Evolutionary conservation across 495 filamentous ascomycete genomes (phyloP).

Genomic region (Penicillium maclennaniae): DNA sequence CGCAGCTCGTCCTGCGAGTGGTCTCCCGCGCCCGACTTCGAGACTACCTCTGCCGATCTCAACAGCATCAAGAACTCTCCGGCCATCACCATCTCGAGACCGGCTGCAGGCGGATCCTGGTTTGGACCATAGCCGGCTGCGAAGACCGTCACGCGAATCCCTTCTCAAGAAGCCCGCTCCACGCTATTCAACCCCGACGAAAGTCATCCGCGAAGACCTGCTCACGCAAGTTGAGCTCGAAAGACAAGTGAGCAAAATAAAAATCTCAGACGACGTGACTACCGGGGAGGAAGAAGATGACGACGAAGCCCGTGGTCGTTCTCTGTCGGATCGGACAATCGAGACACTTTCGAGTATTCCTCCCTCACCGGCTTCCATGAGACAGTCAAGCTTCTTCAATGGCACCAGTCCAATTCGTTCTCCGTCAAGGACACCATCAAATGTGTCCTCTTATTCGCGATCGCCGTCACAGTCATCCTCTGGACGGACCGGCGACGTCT

Average conservation of each 20-base stretch:
- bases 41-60: conserved; percentile 42
- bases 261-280: conserved; percentile 16
- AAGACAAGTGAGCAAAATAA: conserved; percentile 15
- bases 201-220: conserved; percentile 11
- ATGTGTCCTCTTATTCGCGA: conserved; percentile 46
- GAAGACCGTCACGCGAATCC: conserved; percentile 40
- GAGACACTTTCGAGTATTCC: conserved; percentile 63
- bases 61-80: conserved; percentile 32
- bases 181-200: conserved; percentile 26
- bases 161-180: conserved; percentile 36
- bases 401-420: conserved; percentile 54
- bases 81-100: conserved; percentile 45
- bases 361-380: conserved; percentile 55
- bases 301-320: conserved; percentile 32
- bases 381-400: conserved; percentile 60
- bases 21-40: conserved; percentile 41
- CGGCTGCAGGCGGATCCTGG: conserved; percentile 41
- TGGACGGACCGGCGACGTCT: conserved; percentile 25
- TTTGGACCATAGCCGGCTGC: conserved; percentile 31
- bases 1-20: conserved; percentile 27
- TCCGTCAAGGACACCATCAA: conserved; percentile 52
- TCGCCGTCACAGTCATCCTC: conserved; percentile 46
- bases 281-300: conserved; percentile 18
- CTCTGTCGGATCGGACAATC: conserved; percentile 62
- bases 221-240: conserved; percentile 17